Evolutionary conservation across 345 rosid genomes (phyloP).

Genomic region (Odontarrhena argentea): DNA sequence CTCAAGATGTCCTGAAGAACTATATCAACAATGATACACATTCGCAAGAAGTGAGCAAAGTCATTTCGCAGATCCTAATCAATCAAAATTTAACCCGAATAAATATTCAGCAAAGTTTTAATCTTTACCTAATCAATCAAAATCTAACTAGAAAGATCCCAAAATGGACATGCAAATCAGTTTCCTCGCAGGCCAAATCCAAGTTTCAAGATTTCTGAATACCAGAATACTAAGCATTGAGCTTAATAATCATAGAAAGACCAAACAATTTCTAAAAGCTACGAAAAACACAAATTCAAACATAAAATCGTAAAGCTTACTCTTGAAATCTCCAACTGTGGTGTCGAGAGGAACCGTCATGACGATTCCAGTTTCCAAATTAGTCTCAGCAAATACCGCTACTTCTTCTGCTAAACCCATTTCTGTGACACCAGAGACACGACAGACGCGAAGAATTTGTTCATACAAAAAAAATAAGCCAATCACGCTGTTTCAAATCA

Average conservation of each 20-base stretch:
- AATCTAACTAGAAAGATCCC: not conserved
- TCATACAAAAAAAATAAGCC: not conserved
- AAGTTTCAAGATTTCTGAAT: conserved; percentile 4
- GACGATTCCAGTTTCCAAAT: conserved; percentile 64
- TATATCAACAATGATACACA: conserved; percentile 13
- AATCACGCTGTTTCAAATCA: conserved; percentile 20
- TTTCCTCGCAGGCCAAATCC: not conserved
- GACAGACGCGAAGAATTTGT: not conserved
- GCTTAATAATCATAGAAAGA: conserved; percentile 8
- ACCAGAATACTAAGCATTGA: not conserved
- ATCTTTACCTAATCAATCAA: not conserved
- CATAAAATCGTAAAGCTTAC: conserved; percentile 37
- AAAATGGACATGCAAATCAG: conserved; percentile 8
- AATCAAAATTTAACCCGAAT: no score
- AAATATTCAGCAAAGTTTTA: conserved; percentile 4
- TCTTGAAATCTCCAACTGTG: conserved; percentile 52
- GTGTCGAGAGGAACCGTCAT: conserved; percentile 50
- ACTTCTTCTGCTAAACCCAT: conserved; percentile 46
- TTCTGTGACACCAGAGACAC: conserved; percentile 8
- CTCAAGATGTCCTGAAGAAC: not conserved
- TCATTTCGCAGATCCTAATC: not conserved
- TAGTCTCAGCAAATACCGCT: conserved; percentile 58
- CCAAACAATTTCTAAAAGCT: conserved; percentile 7
- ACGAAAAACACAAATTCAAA: not conserved
- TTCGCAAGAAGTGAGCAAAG: not conserved